Evolutionary conservation across 768 basidiomycete genomes (phyloP).

Genomic region (Brasilioporus rufonigricans): DNA sequence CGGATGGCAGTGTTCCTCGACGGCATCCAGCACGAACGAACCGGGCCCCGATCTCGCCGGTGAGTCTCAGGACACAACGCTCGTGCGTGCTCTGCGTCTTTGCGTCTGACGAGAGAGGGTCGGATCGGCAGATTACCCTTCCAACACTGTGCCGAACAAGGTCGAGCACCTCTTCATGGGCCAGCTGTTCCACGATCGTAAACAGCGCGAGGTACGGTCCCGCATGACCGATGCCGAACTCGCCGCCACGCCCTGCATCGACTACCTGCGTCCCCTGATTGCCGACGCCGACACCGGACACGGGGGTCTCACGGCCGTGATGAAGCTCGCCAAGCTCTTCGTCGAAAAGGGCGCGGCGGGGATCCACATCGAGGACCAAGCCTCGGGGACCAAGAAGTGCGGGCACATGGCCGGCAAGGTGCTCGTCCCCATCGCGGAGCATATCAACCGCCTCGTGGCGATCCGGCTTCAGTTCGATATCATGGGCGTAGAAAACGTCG

Average conservation of each 20-base stretch:
- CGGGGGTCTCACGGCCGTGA: conserved; percentile 95
- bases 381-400: conserved; percentile 95
- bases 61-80: conserved; percentile 31
- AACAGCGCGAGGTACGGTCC: conserved; percentile 83
- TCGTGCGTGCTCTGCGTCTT: not conserved
- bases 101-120: conserved; percentile 4
- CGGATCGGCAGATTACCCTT: conserved; percentile 77
- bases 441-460: conserved; percentile 96
- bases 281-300: conserved; percentile 99
- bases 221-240: conserved; percentile 69
- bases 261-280: conserved; percentile 92
- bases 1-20: conserved; percentile 93
- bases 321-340: conserved; percentile 99
- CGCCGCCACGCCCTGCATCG: conserved; percentile 65
- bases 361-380: conserved; percentile 97
- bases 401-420: conserved; percentile 96
- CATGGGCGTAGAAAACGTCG: conserved; percentile 95
- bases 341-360: conserved; percentile 98
- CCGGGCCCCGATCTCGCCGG: conserved; percentile 98
- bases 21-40: conserved; percentile 90
- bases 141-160: conserved; percentile 98
- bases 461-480: conserved; percentile 98
- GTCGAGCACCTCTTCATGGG: conserved; percentile 98
- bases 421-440: conserved; percentile 94
- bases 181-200: conserved; percentile 98